phyloP scores from a whole-genome alignment of 106 monocot species.

The Apostasia shenzhenica region DNA sequence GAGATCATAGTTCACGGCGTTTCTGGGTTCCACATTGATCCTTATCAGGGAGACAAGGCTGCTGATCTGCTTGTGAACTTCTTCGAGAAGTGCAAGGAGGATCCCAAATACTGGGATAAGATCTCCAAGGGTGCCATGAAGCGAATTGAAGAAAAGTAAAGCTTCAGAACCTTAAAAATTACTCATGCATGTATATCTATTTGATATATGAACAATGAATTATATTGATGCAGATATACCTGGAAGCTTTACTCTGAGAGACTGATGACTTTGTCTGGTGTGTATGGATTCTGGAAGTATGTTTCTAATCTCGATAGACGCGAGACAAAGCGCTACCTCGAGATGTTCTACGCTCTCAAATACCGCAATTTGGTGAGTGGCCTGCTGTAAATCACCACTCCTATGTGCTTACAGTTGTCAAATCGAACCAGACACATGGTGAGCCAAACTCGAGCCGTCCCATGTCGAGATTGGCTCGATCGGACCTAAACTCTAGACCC shows the following conservation, averaged over 20 bases:
- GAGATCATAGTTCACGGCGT: conserved; percentile 62
- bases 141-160: conserved; percentile 68
- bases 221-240: conserved; percentile 38
- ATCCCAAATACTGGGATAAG: conserved; percentile 45
- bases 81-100: conserved; percentile 57
- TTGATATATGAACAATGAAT: background rate
- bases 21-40: conserved; percentile 75
- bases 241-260: conserved; percentile 81
- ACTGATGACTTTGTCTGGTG: conserved; percentile 66
- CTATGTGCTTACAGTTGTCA: too few relatives aligned
- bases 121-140: conserved; percentile 47
- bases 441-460: too few relatives aligned
- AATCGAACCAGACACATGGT: too few relatives aligned
- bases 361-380: conserved; percentile 48
- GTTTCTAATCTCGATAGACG: conserved; percentile 75
- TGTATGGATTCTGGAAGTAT: conserved; percentile 84
- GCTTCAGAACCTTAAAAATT: background rate
- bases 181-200: background rate
- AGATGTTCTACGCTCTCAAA: conserved; percentile 76
- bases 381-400: background rate
- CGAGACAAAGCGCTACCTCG: conserved; percentile 70
- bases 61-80: conserved; percentile 43
- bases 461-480: too few relatives aligned
- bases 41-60: conserved; percentile 56
- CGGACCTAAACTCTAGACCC: too few relatives aligned